A percentile compares a stretch with the other conserved stretches of the same genome.
Evolutionary conservation across 495 filamentous ascomycete genomes (phyloP).

Genomic region (Penicillium tannophilum): DNA sequence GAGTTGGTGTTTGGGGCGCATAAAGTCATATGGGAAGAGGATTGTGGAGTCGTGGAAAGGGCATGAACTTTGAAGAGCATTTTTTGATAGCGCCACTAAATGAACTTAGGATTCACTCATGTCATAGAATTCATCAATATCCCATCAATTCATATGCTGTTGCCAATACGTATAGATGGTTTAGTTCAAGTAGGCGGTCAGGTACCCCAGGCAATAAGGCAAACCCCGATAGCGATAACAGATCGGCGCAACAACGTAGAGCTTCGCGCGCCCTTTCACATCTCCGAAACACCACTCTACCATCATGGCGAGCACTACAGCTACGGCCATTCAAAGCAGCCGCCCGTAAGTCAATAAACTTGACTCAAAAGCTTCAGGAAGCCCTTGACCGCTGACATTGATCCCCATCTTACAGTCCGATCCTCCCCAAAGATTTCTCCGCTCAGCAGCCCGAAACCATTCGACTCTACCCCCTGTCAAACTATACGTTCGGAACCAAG

Average conservation of each 20-base stretch:
- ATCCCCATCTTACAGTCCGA: constrained; percentile 54
- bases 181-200: constrained; percentile 17
- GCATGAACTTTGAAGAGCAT: constrained; percentile 5
- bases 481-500: constrained; percentile 98
- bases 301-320: constrained; percentile 76
- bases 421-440: constrained; percentile 79
- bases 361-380: not conserved
- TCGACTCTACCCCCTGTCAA: constrained; percentile 91
- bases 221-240: constrained; percentile 24
- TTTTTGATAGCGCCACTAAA: not conserved
- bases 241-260: constrained; percentile 2
- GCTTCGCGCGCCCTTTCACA: constrained; percentile 8
- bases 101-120: not conserved
- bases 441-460: constrained; percentile 88
- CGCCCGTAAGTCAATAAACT: constrained; percentile 52
- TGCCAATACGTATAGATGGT: not conserved
- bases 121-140: not conserved
- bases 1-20: constrained; percentile 12
- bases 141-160: too few species aligned
- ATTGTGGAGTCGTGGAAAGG: constrained; percentile 15
- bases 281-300: not conserved
- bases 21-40: constrained; percentile 3
- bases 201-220: constrained; percentile 1
- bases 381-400: constrained; percentile 6
- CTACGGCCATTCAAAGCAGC: constrained; percentile 68